Conservation (phyloP, 2,329 filamentous ascomycete species). For the Ceratocystis cubensis region DNA sequence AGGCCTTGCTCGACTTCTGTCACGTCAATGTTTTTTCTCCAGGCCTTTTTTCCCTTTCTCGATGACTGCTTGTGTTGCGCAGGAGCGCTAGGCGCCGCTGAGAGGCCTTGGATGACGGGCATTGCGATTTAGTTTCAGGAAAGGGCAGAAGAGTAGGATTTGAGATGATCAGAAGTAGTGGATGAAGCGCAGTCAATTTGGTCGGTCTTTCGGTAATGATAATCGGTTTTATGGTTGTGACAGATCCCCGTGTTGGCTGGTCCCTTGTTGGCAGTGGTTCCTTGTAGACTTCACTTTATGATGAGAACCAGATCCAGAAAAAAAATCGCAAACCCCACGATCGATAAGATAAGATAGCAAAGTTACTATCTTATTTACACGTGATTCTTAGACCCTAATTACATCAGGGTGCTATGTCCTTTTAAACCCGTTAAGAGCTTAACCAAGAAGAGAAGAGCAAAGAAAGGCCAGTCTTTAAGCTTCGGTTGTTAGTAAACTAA, state of each 20-base stretch:
- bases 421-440: too few relatives aligned
- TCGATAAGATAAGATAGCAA: slow-evolving; percentile 11
- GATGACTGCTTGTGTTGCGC: slow-evolving; percentile 79
- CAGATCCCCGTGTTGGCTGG: too few relatives aligned
- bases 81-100: slow-evolving; percentile 48
- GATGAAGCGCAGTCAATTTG: too few relatives aligned
- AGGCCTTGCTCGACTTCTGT: slow-evolving; percentile 74
- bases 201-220: too few relatives aligned
- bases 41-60: slow-evolving; percentile 95
- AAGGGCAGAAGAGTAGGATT: slow-evolving; percentile 2
- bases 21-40: slow-evolving; percentile 96
- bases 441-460: too few relatives aligned
- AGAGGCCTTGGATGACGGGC: slow-evolving; percentile 40
- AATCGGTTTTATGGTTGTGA: too few relatives aligned
- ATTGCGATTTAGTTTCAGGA: slow-evolving; percentile 29
- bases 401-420: too few relatives aligned
- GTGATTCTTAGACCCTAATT: neutral
- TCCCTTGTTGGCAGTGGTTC: too few relatives aligned
- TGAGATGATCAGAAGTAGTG: slow-evolving; percentile 14
- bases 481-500: too few relatives aligned
- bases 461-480: too few relatives aligned
- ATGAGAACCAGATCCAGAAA: slow-evolving; percentile 5
- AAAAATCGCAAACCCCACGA: slow-evolving; percentile 20
- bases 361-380: slow-evolving; percentile 9
- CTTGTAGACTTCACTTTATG: too few relatives aligned